phyloP scores from a whole-genome alignment of 2,329 filamentous ascomycete species.

The Lasiodiplodia citricola region DNA sequence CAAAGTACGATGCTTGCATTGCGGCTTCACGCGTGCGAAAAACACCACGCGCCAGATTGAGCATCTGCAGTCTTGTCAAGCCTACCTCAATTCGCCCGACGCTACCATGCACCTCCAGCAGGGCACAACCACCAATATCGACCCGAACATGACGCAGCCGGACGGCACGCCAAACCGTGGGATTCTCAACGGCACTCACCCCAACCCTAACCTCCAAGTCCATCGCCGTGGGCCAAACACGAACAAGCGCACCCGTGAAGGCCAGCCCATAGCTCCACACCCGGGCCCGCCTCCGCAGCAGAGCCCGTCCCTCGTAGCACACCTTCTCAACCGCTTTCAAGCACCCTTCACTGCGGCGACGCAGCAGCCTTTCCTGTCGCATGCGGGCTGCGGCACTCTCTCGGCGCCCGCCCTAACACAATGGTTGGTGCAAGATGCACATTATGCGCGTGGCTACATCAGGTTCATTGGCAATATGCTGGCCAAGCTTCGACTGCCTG shows the following conservation, averaged over 20 bases:
- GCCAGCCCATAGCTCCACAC: constrained; percentile 42
- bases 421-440: constrained; percentile 75
- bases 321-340: constrained; percentile 60
- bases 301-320: constrained; percentile 59
- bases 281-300: constrained; percentile 32
- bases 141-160: constrained; percentile 23
- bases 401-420: constrained; percentile 61
- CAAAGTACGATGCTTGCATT: constrained; percentile 55
- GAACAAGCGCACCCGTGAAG: constrained; percentile 45
- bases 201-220: constrained; percentile 55
- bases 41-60: constrained; percentile 59
- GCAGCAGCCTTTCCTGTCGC: constrained; percentile 68
- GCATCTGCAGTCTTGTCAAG: constrained; percentile 53
- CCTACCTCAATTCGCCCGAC: constrained; percentile 52
- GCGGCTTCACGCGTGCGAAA: constrained; percentile 56
- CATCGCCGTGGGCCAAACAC: constrained; percentile 50
- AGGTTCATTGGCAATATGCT: constrained; percentile 70
- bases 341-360: constrained; percentile 62
- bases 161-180: constrained; percentile 31
- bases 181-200: constrained; percentile 53
- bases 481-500: constrained; percentile 63
- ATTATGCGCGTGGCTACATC: constrained; percentile 74
- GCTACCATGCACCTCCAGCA: constrained; percentile 44
- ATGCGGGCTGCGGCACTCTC: constrained; percentile 67
- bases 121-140: constrained; percentile 4